Percentiles rank a stretch among this genome's conserved stretches.
These are phyloP conservation scores for Russula sp. DNA, from an alignment of 768 basidiomycete genomes.

Conservation along the genomic window DNA sequence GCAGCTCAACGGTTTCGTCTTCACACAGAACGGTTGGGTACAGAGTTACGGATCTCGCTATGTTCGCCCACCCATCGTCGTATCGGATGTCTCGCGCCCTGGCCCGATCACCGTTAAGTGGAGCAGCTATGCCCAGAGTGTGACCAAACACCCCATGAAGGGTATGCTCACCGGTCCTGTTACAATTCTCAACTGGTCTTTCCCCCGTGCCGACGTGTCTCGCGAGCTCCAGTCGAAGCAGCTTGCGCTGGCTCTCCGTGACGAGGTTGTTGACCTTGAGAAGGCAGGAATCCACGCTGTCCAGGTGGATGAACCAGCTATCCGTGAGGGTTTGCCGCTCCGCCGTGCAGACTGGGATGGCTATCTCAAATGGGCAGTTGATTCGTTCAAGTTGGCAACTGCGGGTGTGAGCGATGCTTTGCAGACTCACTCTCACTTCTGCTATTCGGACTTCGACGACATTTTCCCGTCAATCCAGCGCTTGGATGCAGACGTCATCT, in stretches of 20 bases:
- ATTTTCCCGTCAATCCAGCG: conserved; percentile 97
- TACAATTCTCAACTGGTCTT: conserved; percentile 99
- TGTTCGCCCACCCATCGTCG: conserved; percentile 97
- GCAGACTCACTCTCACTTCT: conserved; percentile 99
- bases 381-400: conserved; percentile 97
- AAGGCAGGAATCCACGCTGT: conserved; percentile 95
- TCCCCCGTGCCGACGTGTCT: conserved; percentile 97
- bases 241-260: conserved; percentile 94
- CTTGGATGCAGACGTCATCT: conserved; percentile 98
- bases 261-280: conserved; percentile 96
- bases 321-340: conserved; percentile 97
- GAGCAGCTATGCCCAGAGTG: conserved; percentile 93
- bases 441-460: conserved; percentile 98
- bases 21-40: conserved; percentile 99
- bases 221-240: conserved; percentile 98
- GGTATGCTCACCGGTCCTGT: conserved; percentile 99
- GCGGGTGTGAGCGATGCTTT: conserved; percentile 91
- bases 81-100: conserved; percentile 94
- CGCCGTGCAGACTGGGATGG: conserved; percentile 93
- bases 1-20: conserved; percentile 89
- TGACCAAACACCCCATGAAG: conserved; percentile 95
- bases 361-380: conserved; percentile 97
- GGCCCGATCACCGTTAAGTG: conserved; percentile 93
- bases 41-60: conserved; percentile 99
- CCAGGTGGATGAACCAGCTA: conserved; percentile 99